phyloP scores from a whole-genome alignment of 2,329 filamentous ascomycete species.

The Aspergillus puulaauensis region DNA sequence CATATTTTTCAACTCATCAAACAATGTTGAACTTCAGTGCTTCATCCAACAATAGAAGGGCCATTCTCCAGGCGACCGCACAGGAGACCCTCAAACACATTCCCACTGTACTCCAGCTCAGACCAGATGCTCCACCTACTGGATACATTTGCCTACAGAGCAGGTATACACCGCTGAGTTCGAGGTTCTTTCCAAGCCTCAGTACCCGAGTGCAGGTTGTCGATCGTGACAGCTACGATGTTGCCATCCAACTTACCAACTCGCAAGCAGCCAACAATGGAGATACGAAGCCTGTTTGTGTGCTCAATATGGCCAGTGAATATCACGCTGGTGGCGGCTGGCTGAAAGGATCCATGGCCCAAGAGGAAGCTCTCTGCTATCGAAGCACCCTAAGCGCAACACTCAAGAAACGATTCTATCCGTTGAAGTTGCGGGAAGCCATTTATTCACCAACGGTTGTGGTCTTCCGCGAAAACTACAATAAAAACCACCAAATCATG shows the following conservation, averaged over 20 bases:
- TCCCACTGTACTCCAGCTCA: conserved; percentile 47
- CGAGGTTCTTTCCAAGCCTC: conserved; percentile 44
- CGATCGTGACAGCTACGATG: conserved; percentile 59
- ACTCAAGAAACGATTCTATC: conserved; percentile 52
- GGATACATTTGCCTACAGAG: conserved; percentile 41
- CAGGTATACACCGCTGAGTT: conserved; percentile 41
- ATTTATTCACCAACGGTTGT: conserved; percentile 63
- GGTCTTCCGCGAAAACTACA: conserved; percentile 55
- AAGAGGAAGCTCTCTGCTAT: conserved; percentile 70
- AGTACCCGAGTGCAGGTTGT: conserved; percentile 50
- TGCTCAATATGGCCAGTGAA: conserved; percentile 67
- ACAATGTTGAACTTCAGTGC: background rate
- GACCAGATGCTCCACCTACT: conserved; percentile 42
- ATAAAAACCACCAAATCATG: conserved; percentile 50
- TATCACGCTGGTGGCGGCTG: conserved; percentile 62
- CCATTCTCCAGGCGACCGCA: conserved; percentile 43
- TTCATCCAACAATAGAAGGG: conserved; percentile 8
- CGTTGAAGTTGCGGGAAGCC: conserved; percentile 49
- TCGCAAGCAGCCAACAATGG: conserved; percentile 19
- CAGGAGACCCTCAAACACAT: conserved; percentile 50
- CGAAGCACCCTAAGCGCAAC: conserved; percentile 50
- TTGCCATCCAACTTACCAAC: conserved; percentile 46
- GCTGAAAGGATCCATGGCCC: conserved; percentile 60
- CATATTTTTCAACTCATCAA: background rate
- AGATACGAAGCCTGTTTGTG: conserved; percentile 48